phyloP scores from a whole-genome alignment of 805 yeast species.

The Zygotorulaspora florentina region DNA sequence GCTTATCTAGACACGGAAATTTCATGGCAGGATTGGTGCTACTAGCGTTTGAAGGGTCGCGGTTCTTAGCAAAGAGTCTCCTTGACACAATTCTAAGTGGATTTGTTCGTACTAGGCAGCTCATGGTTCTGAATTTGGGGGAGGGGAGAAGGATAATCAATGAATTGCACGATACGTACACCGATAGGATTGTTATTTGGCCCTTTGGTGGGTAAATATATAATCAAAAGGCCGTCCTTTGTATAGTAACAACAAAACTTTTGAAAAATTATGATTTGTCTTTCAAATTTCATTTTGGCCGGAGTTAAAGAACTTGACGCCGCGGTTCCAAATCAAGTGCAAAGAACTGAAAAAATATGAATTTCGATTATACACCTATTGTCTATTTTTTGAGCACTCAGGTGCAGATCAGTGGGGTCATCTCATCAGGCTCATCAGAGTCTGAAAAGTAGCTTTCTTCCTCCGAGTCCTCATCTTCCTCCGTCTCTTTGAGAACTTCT shows the following conservation, averaged over 20 bases:
- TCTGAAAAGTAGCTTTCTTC: slow-evolving; percentile 28
- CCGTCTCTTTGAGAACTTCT: slow-evolving; percentile 35
- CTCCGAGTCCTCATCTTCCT: slow-evolving; percentile 28
- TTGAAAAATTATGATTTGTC: no score
- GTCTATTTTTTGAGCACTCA: not conserved
- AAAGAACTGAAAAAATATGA: not conserved
- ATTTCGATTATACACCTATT: no score
- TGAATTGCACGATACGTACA: not conserved
- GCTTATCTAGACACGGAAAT: slow-evolving; percentile 81
- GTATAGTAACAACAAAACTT: no score
- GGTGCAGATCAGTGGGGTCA: slow-evolving; percentile 14
- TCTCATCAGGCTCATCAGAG: slow-evolving; percentile 22
- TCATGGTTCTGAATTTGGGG: no score
- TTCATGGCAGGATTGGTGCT: slow-evolving; percentile 59
- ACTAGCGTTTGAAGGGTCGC: not conserved
- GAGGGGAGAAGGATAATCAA: no score
- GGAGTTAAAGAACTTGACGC: not conserved
- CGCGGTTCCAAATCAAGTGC: slow-evolving; percentile 9
- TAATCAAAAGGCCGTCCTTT: no score
- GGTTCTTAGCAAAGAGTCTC: slow-evolving; percentile 4
- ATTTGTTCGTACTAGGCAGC: not conserved
- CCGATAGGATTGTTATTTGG: no score
- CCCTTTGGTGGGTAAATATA: no score
- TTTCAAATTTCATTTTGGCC: no score
- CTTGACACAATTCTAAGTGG: slow-evolving; percentile 3